These are phyloP conservation scores for Dianthus caryophyllus DNA, from an alignment of 148 eudicot species.

Conservation along the genomic window DNA sequence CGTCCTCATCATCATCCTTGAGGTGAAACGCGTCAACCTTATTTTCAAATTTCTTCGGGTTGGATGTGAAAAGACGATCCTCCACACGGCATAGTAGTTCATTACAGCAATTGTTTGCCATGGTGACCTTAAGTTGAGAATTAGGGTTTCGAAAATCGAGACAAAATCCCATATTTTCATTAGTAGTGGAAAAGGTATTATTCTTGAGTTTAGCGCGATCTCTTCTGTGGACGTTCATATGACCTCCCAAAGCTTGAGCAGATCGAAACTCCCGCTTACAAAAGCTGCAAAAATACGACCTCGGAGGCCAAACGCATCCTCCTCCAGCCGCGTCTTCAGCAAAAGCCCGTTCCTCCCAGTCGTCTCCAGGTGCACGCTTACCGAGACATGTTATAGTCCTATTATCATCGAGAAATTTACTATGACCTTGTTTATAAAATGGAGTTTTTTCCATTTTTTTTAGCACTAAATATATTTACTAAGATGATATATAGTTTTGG, in stretches of 20 bases:
- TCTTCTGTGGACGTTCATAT: constrained; percentile 86
- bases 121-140: no score
- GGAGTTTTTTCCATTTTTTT: constrained; percentile 51
- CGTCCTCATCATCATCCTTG: no score
- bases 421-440: constrained; percentile 44
- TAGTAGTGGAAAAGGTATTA: constrained; percentile 13
- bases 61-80: constrained; percentile 32
- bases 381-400: no score
- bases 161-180: constrained; percentile 10
- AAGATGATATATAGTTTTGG: not conserved
- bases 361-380: no score
- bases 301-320: constrained; percentile 84
- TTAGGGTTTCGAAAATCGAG: constrained; percentile 29
- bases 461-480: not conserved
- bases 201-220: constrained; percentile 74
- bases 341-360: constrained; percentile 92
- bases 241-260: constrained; percentile 94
- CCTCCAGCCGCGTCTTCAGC: constrained; percentile 79
- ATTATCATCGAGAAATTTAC: constrained; percentile 23
- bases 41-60: not conserved
- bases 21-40: constrained; percentile 8
- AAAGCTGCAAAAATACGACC: constrained; percentile 75
- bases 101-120: no score
- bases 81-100: no score
- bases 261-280: constrained; percentile 82